Conservation (phyloP, 108 stramenopile species). For the Nitzschia palea region DNA sequence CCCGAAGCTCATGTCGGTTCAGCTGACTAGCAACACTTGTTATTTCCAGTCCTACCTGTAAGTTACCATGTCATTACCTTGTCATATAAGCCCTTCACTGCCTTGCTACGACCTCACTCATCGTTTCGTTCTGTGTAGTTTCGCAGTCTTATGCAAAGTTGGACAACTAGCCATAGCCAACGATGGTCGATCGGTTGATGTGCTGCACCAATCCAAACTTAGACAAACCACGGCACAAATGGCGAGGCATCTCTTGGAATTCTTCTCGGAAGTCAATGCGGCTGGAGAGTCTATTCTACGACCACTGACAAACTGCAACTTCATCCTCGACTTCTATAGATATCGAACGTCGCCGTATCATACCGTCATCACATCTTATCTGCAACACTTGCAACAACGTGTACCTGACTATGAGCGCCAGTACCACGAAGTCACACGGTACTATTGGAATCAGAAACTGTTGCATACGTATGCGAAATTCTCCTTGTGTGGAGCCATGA, state of each 20-base stretch:
- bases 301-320: constrained; percentile 34
- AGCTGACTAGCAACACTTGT: constrained; percentile 34
- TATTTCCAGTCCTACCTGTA: constrained; percentile 33
- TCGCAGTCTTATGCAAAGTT: constrained; percentile 26
- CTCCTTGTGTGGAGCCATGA: constrained; percentile 17
- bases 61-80: not conserved
- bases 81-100: too few relatives aligned
- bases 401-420: constrained; percentile 28
- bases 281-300: constrained; percentile 17
- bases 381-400: not conserved
- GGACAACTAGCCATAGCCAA: constrained; percentile 10
- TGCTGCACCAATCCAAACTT: constrained; percentile 5
- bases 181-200: constrained; percentile 18
- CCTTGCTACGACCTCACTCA: too few relatives aligned
- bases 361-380: constrained; percentile 11
- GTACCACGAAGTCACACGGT: constrained; percentile 22
- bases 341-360: constrained; percentile 25
- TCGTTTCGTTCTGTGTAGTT: too few relatives aligned
- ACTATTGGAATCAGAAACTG: constrained; percentile 18
- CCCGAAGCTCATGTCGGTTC: constrained; percentile 25
- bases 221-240: constrained; percentile 6
- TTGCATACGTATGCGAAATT: constrained; percentile 17
- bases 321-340: constrained; percentile 28
- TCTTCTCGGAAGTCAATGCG: constrained; percentile 20
- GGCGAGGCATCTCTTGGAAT: constrained; percentile 20